Conservation (phyloP, 2,329 filamentous ascomycete species). For the Aspergillus cejpii region DNA sequence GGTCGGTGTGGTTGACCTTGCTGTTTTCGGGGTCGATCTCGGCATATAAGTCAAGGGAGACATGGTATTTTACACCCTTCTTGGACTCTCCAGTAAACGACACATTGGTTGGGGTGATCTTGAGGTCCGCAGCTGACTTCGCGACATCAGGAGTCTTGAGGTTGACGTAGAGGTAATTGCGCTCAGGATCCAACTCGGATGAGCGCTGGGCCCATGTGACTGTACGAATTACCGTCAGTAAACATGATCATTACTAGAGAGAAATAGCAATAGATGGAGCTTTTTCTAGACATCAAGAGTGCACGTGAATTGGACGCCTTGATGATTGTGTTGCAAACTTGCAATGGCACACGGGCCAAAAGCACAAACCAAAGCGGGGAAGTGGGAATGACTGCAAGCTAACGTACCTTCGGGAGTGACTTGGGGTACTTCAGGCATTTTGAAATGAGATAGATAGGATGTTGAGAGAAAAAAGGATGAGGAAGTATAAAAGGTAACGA, state of each 20-base stretch:
- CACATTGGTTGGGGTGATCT: conserved; percentile 69
- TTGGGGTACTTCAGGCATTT: conserved; percentile 26
- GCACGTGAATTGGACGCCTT: neutral
- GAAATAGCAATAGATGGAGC: conserved; percentile 4
- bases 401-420: conserved; percentile 45
- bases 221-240: conserved; percentile 34
- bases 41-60: conserved; percentile 79
- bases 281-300: neutral
- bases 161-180: conserved; percentile 93
- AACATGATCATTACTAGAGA: neutral
- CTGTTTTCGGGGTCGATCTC: conserved; percentile 82
- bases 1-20: conserved; percentile 81
- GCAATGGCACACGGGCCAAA: conserved; percentile 8
- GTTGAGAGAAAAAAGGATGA: conserved; percentile 4
- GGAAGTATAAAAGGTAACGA: neutral
- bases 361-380: conserved; percentile 24
- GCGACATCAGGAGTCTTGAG: conserved; percentile 82
- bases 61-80: conserved; percentile 78
- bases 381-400: conserved; percentile 18
- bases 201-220: conserved; percentile 99
- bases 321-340: conserved; percentile 3
- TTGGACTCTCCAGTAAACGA: conserved; percentile 78
- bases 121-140: conserved; percentile 67
- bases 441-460: conserved; percentile 13
- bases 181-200: conserved; percentile 66